These are phyloP conservation scores for Sarocladium strictum DNA, from an alignment of 2,329 filamentous ascomycete species.

Conservation along the genomic window DNA sequence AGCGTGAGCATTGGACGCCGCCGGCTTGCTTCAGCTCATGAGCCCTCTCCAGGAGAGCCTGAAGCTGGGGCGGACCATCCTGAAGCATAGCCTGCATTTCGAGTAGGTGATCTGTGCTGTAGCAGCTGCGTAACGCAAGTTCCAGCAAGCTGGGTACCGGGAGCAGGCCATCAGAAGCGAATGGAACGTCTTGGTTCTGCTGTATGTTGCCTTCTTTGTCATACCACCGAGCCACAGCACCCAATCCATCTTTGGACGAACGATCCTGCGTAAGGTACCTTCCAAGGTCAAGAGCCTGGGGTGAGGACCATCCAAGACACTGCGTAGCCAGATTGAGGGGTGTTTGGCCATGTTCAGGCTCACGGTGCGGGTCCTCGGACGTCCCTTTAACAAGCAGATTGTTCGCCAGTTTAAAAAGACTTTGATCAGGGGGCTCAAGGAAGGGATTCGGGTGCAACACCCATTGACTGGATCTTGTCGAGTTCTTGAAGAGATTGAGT, in stretches of 20 bases:
- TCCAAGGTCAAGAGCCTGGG: constrained; percentile 22
- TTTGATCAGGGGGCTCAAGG: constrained; percentile 27
- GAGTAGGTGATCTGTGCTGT: constrained; percentile 33
- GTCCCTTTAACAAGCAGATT: neutral
- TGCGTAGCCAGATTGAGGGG: constrained; percentile 16
- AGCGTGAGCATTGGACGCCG: constrained; percentile 46
- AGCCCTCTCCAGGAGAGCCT: constrained; percentile 33
- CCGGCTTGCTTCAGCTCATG: constrained; percentile 38
- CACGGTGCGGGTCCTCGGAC: neutral
- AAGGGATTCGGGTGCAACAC: constrained; percentile 59
- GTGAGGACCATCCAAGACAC: constrained; percentile 23
- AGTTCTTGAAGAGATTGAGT: constrained; percentile 44
- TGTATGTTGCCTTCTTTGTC: constrained; percentile 8
- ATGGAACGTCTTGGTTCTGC: neutral
- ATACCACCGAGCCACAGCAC: constrained; percentile 11
- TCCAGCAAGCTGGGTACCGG: constrained; percentile 46
- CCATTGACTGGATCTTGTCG: constrained; percentile 43
- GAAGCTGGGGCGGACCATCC: constrained; percentile 33
- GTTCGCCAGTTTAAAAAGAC: neutral
- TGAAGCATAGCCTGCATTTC: constrained; percentile 39
- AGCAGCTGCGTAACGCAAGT: constrained; percentile 40
- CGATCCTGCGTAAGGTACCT: neutral
- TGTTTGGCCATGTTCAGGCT: neutral
- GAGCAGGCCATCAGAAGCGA: neutral
- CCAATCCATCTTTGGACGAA: constrained; percentile 16